Evolutionary conservation across 495 filamentous ascomycete species (phyloP).

Genomic region (Glonium stellatum): DNA sequence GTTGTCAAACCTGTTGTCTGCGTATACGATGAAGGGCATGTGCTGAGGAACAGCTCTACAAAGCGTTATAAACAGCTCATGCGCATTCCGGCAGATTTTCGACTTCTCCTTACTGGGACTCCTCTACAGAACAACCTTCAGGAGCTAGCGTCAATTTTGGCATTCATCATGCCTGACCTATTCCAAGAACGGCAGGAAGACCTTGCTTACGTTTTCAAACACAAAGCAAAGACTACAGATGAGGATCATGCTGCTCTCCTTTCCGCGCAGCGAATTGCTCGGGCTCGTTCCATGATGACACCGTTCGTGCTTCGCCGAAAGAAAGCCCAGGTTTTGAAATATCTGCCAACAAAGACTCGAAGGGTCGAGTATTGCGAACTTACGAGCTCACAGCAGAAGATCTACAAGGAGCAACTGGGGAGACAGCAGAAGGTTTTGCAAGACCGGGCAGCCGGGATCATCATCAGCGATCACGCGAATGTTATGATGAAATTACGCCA

Average conservation of each 20-base stretch:
- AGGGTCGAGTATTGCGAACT: constrained; percentile 74
- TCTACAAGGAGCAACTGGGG: constrained; percentile 60
- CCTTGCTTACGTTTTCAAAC: constrained; percentile 74
- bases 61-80: constrained; percentile 74
- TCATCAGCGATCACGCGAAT: constrained; percentile 53
- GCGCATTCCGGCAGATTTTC: constrained; percentile 66
- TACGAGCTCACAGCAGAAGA: constrained; percentile 56
- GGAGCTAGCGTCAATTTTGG: constrained; percentile 79
- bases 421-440: constrained; percentile 49
- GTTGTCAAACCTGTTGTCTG: constrained; percentile 53
- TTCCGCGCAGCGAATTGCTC: constrained; percentile 73
- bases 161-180: constrained; percentile 81
- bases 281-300: constrained; percentile 86
- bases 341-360: constrained; percentile 74
- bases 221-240: constrained; percentile 78
- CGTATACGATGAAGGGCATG: constrained; percentile 90
- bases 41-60: constrained; percentile 78
- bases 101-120: constrained; percentile 83
- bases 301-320: constrained; percentile 90
- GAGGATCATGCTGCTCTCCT: constrained; percentile 63
- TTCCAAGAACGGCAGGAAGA: constrained; percentile 69
- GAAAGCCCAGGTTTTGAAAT: constrained; percentile 87
- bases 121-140: constrained; percentile 94
- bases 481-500: constrained; percentile 87
- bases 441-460: constrained; percentile 52